Percentiles rank a stretch among this genome's conserved stretches.
phyloP scores from a whole-genome alignment of 1,139 yeast species.

The Ogataea hybrid region DNA sequence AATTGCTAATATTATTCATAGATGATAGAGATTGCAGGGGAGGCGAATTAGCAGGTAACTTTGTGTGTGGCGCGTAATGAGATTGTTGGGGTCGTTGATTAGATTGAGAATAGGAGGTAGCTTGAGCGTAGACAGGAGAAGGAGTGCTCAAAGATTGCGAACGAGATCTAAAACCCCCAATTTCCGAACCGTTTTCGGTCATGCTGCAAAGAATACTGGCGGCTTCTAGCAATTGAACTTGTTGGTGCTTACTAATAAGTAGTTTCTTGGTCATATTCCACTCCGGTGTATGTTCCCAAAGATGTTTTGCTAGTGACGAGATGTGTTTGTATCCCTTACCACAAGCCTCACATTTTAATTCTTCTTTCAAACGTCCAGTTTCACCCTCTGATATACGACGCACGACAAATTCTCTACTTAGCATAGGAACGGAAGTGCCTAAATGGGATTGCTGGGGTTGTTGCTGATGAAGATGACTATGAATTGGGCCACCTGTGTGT shows the following conservation, averaged over 20 bases:
- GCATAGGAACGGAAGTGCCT: constrained; percentile 31
- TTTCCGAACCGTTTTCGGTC: constrained; percentile 47
- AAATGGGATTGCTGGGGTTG: constrained; percentile 21
- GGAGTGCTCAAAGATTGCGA: constrained; percentile 20
- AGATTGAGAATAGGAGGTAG: background rate
- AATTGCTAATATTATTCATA: constrained; percentile 6
- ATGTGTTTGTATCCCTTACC: constrained; percentile 90
- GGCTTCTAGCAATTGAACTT: constrained; percentile 84
- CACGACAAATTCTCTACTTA: constrained; percentile 74
- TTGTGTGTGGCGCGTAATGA: background rate
- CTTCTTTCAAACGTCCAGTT: constrained; percentile 78
- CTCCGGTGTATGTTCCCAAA: constrained; percentile 90
- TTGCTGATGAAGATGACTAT: constrained; percentile 23
- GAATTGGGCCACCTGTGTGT: constrained; percentile 27
- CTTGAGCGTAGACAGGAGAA: constrained; percentile 10
- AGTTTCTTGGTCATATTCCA: constrained; percentile 85
- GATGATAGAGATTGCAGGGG: constrained; percentile 6
- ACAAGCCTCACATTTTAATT: constrained; percentile 82
- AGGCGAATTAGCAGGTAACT: background rate
- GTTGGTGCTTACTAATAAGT: constrained; percentile 84
- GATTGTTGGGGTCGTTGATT: constrained; percentile 12
- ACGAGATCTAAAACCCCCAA: constrained; percentile 16
- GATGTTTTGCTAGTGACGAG: constrained; percentile 72
- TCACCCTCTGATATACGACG: constrained; percentile 85
- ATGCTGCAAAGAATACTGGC: constrained; percentile 83